Base-by-base conservation (phyloP, 345 rosid species). In the Theobroma cacao region DNA sequence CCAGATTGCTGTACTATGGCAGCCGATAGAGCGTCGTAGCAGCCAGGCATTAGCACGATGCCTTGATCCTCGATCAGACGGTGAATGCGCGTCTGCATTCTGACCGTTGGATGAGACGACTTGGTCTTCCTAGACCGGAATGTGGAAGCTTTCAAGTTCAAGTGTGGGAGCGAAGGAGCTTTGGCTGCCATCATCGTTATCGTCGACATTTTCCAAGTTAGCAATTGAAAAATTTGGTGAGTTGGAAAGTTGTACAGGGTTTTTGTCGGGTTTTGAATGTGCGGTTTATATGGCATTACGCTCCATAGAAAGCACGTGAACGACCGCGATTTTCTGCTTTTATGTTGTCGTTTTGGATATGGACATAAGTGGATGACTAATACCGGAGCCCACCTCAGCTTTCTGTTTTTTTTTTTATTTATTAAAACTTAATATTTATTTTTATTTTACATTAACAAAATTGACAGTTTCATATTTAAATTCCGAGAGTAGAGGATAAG, bases 11-110 rank as follows among this genome's bases (percentile, higher is more conserved):
- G 84, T 11, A 88, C 85, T 4, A 86, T 84, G 61, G 88, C 84
- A 1, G 90, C 89, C 30, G 91, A 88, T 63, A 85, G 83, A 3
- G 89, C 89, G 75, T 90, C 93, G 80, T 85, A 88, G 76, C 88
- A 85, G 3, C 93, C 88, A 1, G 89, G 91, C 81, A 88, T 63
- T 48, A 88, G 81, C 18, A 86, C 84, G 0, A 79, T 76, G 26
- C 88, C 93, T 74, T 88, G 80, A 31, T 87, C 80, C 86, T 90
- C 85, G 43, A 90, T 87, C 47, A 85, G 79, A 76, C 86, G 85
- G 75, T 84, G 87, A 5, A 90, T 75, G 38, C 90, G 85, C 58
- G 89, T 79, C 66, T 77, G 84, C 90, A 80, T 89, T 76, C 80
- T 81, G 82, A 83, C 86, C 68, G 82, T 80, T 7, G 77, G 86